These are phyloP conservation scores for Prunus mume DNA, from an alignment of 306 rosid species.

Conservation along the genomic window DNA sequence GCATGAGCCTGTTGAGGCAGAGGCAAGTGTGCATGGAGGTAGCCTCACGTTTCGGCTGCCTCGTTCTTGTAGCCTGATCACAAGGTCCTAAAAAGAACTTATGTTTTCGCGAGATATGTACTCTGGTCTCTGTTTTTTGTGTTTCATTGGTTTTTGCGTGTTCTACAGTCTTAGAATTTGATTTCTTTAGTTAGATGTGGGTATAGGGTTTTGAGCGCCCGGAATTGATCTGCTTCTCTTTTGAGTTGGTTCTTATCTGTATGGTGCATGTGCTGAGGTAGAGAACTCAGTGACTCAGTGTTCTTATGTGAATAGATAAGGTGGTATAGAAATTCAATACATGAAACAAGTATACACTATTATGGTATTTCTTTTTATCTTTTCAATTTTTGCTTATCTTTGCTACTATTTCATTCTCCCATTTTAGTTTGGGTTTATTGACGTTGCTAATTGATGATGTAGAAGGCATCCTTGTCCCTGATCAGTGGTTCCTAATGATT, in stretches of 20 bases:
- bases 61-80: slow-evolving; percentile 78
- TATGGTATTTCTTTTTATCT: slow-evolving; percentile 19
- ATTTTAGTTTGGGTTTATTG: background rate
- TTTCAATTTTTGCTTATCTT: slow-evolving; percentile 9
- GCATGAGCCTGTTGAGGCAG: slow-evolving; percentile 51
- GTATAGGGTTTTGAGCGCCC: slow-evolving; percentile 57
- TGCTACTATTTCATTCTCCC: background rate
- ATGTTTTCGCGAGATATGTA: slow-evolving; percentile 37
- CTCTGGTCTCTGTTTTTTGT: slow-evolving; percentile 37
- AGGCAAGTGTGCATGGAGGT: slow-evolving; percentile 59
- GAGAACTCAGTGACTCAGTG: slow-evolving; percentile 53
- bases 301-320: slow-evolving; percentile 87
- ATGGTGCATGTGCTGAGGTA: slow-evolving; percentile 69
- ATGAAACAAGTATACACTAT: slow-evolving; percentile 42
- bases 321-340: slow-evolving; percentile 89
- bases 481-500: slow-evolving; percentile 7
- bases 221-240: slow-evolving; percentile 50
- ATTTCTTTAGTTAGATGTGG: slow-evolving; percentile 43
- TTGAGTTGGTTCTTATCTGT: slow-evolving; percentile 50
- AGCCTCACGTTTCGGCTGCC: slow-evolving; percentile 63
- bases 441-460: slow-evolving; percentile 8
- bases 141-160: slow-evolving; percentile 32
- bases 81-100: slow-evolving; percentile 60
- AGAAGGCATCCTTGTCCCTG: slow-evolving; percentile 1
- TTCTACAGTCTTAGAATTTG: slow-evolving; percentile 48